Evolutionary conservation across 352 stramenopile genomes (phyloP).

Genomic region (Nothophytophthora sp.): DNA sequence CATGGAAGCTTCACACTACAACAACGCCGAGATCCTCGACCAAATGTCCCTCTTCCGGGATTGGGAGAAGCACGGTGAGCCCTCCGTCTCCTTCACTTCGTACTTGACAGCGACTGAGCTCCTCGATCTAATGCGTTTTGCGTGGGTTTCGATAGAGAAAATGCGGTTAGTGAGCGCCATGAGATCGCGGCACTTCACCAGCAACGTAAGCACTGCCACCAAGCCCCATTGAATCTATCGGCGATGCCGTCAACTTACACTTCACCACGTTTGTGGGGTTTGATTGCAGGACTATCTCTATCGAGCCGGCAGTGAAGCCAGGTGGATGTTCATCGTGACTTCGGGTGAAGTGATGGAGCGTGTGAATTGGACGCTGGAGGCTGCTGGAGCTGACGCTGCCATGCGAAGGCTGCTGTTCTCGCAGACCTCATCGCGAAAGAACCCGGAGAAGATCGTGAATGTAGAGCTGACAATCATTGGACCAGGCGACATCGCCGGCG

Average conservation of each 20-base stretch:
- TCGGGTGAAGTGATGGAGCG: slow-evolving; percentile 69
- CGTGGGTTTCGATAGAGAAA: slow-evolving; percentile 41
- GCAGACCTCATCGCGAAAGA: slow-evolving; percentile 27
- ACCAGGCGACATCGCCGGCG: slow-evolving; percentile 57
- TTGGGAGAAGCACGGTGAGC: slow-evolving; percentile 68
- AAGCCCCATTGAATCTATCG: too few species aligned
- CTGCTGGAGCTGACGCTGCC: slow-evolving; percentile 12
- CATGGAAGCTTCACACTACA: slow-evolving; percentile 82
- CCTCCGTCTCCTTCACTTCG: neutral
- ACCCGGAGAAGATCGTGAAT: slow-evolving; percentile 71
- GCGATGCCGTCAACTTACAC: neutral
- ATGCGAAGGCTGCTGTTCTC: slow-evolving; percentile 27
- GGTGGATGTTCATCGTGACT: slow-evolving; percentile 78
- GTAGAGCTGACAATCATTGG: slow-evolving; percentile 67
- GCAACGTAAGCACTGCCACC: slow-evolving; percentile 38
- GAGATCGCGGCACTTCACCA: slow-evolving; percentile 60
- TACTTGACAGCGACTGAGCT: neutral
- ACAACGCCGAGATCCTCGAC: slow-evolving; percentile 75
- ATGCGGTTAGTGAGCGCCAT: slow-evolving; percentile 75
- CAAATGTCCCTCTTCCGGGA: slow-evolving; percentile 72
- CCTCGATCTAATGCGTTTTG: neutral
- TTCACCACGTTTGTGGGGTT: neutral
- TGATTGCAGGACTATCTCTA: slow-evolving; percentile 66
- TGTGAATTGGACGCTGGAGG: slow-evolving; percentile 54
- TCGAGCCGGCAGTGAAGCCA: slow-evolving; percentile 56